Evolutionary conservation across 441 rosid genomes (phyloP), one percentile per base, ranked within the genome.

Genomic region (Flueggea neowawraea): DNA sequence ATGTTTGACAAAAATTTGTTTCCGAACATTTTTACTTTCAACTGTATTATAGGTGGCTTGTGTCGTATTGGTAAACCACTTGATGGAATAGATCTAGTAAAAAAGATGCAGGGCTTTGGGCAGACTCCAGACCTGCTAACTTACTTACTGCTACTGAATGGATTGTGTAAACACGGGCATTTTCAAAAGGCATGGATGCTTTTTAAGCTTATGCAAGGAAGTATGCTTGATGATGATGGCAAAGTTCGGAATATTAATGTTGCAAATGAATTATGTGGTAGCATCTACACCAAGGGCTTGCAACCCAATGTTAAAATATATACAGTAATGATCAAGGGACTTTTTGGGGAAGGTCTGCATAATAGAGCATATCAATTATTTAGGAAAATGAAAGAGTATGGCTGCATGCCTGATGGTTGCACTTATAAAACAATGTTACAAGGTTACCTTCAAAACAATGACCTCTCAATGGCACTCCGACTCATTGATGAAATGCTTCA

Each of bases 261-360:
- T 11, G 12, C 14, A 17, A 49, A 39, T n/a, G 31, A 54, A 16
- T 16, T 67, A 17, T 60, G 54, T 48, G 32, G 43, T 54, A 10
- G 28, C 10, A 57, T 69, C 9, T 13, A 15, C 31, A 15, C 6
- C 13, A 31, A 39, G 10, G 69, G 73, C 7, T 28, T 64, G 17
- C 32, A 53, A 41, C 73, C 65, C 5, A 39, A 55, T 64, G 64
- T 63, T 15, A 32, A 44, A 0, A 59, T 66, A 16, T 69, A 69
- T 43, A 57, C 52, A 16, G 41, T 63, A 36, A 69, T 69, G 63
- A 56, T 62, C 36, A 56, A 69, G 15, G 67, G 73, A 51, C 67
- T 69, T 62, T 62, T 58, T 22, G 49, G 31, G 2, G 51, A 52
- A 22, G 73, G 73, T 31, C 14, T 52, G 5, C 64, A 31, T 31